Conservation (phyloP, 306 rosid genomes). For the Hippophae gyantsensis region DNA sequence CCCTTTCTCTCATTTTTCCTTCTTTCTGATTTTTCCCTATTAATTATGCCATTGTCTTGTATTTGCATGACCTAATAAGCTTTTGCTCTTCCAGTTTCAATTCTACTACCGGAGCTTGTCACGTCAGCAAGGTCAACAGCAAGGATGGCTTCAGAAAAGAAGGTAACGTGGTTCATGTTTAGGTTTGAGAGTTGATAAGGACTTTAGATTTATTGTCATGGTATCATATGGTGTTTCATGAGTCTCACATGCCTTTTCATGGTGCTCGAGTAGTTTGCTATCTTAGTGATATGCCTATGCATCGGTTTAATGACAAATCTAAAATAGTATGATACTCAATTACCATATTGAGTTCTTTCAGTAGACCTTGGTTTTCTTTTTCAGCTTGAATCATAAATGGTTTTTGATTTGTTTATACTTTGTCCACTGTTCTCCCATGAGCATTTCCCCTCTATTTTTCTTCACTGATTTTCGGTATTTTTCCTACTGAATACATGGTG, state of each 20-base stretch:
- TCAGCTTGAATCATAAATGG: background rate
- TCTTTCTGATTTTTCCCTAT: no score
- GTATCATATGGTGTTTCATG: background rate
- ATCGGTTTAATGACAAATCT: no score
- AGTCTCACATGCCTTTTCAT: no score
- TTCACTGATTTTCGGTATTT: background rate
- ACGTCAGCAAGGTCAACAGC: slow-evolving; percentile 96
- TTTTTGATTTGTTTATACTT: background rate
- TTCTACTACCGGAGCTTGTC: slow-evolving; percentile 69
- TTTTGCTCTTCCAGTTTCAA: slow-evolving; percentile 54
- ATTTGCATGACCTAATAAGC: slow-evolving; percentile 8
- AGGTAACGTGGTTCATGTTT: slow-evolving; percentile 35
- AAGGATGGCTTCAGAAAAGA: slow-evolving; percentile 98
- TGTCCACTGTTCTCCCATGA: no score
- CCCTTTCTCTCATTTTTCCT: background rate
- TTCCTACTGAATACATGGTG: no score
- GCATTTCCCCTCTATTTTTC: background rate
- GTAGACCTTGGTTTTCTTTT: no score
- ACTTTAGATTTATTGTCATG: background rate
- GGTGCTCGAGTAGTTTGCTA: no score
- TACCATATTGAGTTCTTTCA: no score
- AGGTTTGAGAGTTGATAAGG: background rate
- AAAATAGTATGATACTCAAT: no score
- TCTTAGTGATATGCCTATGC: no score
- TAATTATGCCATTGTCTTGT: background rate